Evolutionary conservation across 768 basidiomycete species (phyloP).

Genomic region (Lyophyllum semitale): DNA sequence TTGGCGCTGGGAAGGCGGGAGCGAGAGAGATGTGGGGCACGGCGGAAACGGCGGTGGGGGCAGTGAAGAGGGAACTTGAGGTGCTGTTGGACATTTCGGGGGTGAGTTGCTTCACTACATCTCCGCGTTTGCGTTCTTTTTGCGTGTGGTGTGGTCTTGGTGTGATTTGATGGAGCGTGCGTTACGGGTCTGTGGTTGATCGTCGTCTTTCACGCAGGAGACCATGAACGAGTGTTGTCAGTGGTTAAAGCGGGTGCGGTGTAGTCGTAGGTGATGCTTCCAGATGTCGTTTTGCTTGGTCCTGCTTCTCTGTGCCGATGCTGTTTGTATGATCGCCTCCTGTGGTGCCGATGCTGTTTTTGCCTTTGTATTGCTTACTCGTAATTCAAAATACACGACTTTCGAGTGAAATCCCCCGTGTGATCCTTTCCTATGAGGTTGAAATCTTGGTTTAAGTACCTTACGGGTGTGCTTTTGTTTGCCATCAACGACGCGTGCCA

Average conservation of each 20-base stretch:
- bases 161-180: background rate
- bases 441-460: no score
- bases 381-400: no score
- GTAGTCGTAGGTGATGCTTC: background rate
- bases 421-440: no score
- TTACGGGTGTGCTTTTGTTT: no score
- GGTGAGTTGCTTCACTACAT: conserved; percentile 34
- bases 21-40: conserved; percentile 13
- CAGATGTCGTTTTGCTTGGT: background rate
- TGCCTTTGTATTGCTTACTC: no score
- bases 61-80: conserved; percentile 40
- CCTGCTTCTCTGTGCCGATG: background rate
- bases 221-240: conserved; percentile 7
- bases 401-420: no score
- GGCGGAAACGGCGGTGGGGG: conserved; percentile 34
- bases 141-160: background rate
- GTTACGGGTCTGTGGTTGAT: background rate
- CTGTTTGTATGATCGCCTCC: no score
- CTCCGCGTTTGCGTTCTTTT: no score
- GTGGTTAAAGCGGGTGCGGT: conserved; percentile 10
- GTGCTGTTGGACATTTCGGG: conserved; percentile 34
- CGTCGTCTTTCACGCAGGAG: conserved; percentile 1
- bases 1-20: conserved; percentile 3
- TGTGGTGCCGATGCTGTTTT: no score
- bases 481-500: no score